phyloP scores from a whole-genome alignment of 202 grass and related monocot genomes.

The Setaria viridis region DNA sequence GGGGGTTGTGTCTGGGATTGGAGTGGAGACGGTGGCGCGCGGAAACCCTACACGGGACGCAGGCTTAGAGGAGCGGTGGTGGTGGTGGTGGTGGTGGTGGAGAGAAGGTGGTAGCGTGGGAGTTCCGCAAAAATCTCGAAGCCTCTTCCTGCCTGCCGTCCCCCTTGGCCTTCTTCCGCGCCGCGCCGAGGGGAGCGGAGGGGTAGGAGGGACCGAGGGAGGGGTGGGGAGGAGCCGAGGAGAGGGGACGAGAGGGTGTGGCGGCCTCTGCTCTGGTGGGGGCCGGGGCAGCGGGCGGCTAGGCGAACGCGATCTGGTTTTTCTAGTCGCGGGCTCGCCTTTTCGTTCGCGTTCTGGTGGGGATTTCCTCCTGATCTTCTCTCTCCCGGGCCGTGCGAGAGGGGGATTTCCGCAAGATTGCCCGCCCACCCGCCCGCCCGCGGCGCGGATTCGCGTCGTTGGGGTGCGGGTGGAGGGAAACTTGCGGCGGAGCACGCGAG shows the following conservation, averaged over 20 bases:
- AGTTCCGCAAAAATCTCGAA: constrained; percentile 58
- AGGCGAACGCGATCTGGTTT: constrained; percentile 4
- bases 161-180: constrained; percentile 47
- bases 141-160: constrained; percentile 18
- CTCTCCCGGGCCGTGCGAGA: not conserved
- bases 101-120: constrained; percentile 24
- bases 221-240: not conserved
- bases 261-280: constrained; percentile 49
- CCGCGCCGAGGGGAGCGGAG: constrained; percentile 38
- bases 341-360: constrained; percentile 11
- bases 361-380: not conserved
- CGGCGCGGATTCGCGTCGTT: constrained; percentile 9
- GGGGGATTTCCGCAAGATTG: not conserved
- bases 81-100: constrained; percentile 4
- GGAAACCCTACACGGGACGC: constrained; percentile 15
- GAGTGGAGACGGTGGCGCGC: not conserved
- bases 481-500: not conserved
- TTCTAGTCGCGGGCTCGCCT: constrained; percentile 31
- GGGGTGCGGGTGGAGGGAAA: not conserved
- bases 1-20: constrained; percentile 26
- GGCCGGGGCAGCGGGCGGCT: constrained; percentile 19
- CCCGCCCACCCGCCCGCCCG: not conserved
- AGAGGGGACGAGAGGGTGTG: constrained; percentile 30
- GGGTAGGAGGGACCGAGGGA: not conserved
- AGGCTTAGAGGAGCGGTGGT: constrained; percentile 4